Percentiles rank a stretch among this genome's conserved stretches.
phyloP scores from a whole-genome alignment of 2,329 filamentous ascomycete species.

The Aureobasidium sp. region DNA sequence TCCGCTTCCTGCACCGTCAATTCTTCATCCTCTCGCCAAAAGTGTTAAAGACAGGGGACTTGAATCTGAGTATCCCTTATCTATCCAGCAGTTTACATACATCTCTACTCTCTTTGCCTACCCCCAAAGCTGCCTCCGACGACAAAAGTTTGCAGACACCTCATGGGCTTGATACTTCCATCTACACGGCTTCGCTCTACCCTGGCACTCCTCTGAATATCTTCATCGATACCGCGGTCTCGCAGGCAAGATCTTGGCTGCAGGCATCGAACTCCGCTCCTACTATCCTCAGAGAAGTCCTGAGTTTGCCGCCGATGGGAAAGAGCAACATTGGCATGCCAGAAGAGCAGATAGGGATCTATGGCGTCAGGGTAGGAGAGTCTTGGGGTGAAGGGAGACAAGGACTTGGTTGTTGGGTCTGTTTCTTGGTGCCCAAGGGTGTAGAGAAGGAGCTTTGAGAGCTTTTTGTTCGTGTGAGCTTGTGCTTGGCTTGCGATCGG shows the following conservation, averaged over 20 bases:
- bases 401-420: background rate
- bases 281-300: background rate
- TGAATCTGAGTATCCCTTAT: background rate
- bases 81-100: background rate
- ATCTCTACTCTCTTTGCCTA: background rate
- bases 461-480: background rate
- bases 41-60: background rate
- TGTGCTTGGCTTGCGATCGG: background rate
- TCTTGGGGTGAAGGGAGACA: background rate
- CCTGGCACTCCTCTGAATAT: background rate
- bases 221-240: background rate
- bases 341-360: background rate
- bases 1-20: constrained; percentile 11
- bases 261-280: background rate
- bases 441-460: background rate
- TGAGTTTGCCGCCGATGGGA: background rate
- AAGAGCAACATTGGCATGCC: background rate
- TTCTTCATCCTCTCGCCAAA: constrained; percentile 8
- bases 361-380: background rate
- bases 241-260: background rate
- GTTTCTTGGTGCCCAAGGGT: background rate
- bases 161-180: background rate
- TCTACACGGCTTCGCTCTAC: background rate
- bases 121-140: background rate
- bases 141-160: background rate